phyloP scores from a whole-genome alignment of 495 filamentous ascomycete genomes.

The Podospora bellae-mahoneyi region DNA sequence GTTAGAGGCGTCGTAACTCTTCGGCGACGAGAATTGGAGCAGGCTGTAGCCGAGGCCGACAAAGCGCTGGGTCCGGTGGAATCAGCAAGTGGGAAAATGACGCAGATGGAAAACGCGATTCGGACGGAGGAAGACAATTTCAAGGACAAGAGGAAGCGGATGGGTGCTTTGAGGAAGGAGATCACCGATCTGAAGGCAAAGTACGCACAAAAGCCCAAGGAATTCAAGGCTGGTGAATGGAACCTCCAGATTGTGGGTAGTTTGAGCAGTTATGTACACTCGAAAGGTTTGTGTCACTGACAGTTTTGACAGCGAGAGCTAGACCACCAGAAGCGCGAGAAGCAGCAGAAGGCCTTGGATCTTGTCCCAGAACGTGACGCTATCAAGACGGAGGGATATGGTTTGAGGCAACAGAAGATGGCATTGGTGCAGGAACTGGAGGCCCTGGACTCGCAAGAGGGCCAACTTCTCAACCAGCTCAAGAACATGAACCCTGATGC shows the following conservation, averaged over 20 bases:
- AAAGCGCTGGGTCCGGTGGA: constrained; percentile 49
- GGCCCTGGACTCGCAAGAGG: constrained; percentile 68
- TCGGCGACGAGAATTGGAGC: constrained; percentile 50
- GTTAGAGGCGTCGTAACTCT: constrained; percentile 49
- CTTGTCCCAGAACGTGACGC: constrained; percentile 34
- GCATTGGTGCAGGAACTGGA: constrained; percentile 50
- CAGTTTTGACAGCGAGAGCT: not conserved
- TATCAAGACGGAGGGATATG: constrained; percentile 23
- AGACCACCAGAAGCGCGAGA: not conserved
- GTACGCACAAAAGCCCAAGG: constrained; percentile 44
- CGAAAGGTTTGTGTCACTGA: not conserved
- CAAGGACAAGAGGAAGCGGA: constrained; percentile 50
- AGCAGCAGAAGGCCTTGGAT: constrained; percentile 35
- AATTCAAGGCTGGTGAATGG: constrained; percentile 49
- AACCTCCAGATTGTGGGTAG: constrained; percentile 53
- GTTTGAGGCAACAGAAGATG: constrained; percentile 23
- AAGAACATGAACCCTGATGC: constrained; percentile 56
- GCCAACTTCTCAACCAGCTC: constrained; percentile 68
- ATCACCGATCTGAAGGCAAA: constrained; percentile 44
- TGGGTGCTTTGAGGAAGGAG: constrained; percentile 40
- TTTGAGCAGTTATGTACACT: not conserved
- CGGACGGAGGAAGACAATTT: constrained; percentile 56
- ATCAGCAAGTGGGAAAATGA: constrained; percentile 48
- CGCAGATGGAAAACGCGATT: constrained; percentile 38
- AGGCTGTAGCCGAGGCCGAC: constrained; percentile 53